These are phyloP conservation scores for Trypanosoma avium DNA, from an alignment of 208 protist species.

Conservation along the genomic window DNA sequence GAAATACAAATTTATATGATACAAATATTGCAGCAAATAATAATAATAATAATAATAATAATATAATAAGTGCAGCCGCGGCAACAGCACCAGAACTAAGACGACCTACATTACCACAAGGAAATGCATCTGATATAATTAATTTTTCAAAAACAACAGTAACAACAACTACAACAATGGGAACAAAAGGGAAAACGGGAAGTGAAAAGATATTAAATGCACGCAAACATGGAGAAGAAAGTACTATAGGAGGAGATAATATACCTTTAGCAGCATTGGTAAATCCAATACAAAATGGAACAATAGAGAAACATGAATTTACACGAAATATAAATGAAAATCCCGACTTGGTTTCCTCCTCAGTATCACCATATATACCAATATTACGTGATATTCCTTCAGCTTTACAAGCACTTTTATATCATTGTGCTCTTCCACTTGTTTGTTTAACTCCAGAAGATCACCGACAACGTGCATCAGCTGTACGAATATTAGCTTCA, in stretches of 20 bases:
- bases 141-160: not conserved
- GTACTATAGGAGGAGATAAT: not conserved
- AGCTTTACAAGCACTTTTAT: slow-evolving; percentile 37
- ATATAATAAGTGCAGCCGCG: no score
- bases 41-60: no score
- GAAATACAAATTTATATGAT: no score
- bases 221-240: not conserved
- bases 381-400: slow-evolving; percentile 30
- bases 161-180: not conserved
- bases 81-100: no score
- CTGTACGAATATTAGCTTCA: slow-evolving; percentile 25
- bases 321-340: no score
- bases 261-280: not conserved
- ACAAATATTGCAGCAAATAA: no score
- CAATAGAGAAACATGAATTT: not conserved
- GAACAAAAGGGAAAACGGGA: not conserved
- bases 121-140: not conserved
- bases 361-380: not conserved
- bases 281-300: not conserved
- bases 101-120: not conserved
- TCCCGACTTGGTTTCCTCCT: no score
- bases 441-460: slow-evolving; percentile 43
- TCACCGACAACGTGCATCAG: slow-evolving; percentile 29
- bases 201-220: not conserved
- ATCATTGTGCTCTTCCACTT: slow-evolving; percentile 43